Evolutionary conservation across 805 yeast species (phyloP).

Genomic region (Wickerhamomyces alni): DNA sequence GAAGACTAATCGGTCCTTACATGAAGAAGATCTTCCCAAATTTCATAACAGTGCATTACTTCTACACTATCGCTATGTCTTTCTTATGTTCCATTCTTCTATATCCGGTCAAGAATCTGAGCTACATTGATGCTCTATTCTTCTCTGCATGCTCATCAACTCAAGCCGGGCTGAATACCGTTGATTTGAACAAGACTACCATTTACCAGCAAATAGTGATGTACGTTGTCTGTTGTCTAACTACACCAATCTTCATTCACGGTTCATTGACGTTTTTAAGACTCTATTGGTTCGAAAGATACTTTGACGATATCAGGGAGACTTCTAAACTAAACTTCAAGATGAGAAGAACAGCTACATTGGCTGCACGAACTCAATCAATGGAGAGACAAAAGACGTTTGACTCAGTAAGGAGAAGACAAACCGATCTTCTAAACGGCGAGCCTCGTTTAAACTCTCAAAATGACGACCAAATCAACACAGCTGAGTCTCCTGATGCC

Average conservation of each 20-base stretch:
- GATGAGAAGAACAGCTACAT: conserved; percentile 75
- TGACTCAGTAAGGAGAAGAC: conserved; percentile 7
- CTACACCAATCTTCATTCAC: conserved; percentile 89
- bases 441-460: neutral
- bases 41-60: conserved; percentile 60
- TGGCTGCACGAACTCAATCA: conserved; percentile 44
- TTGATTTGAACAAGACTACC: conserved; percentile 55
- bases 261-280: conserved; percentile 71
- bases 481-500: conserved; percentile 4
- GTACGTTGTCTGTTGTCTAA: conserved; percentile 53
- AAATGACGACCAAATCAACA: neutral
- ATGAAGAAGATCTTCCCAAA: conserved; percentile 35
- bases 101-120: conserved; percentile 61
- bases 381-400: conserved; percentile 16
- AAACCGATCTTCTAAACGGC: neutral
- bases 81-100: conserved; percentile 69
- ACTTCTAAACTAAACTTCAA: conserved; percentile 73
- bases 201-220: conserved; percentile 78
- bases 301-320: conserved; percentile 75
- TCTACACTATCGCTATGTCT: conserved; percentile 54
- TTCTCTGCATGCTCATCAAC: conserved; percentile 73
- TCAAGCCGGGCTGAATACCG: conserved; percentile 88
- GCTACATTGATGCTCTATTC: conserved; percentile 77
- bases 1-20: conserved; percentile 27
- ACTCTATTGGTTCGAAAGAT: conserved; percentile 82